Percentiles rank a stretch among this genome's conserved stretches.
phyloP scores from a whole-genome alignment of 495 filamentous ascomycete genomes.

The Tricharina praecox region DNA sequence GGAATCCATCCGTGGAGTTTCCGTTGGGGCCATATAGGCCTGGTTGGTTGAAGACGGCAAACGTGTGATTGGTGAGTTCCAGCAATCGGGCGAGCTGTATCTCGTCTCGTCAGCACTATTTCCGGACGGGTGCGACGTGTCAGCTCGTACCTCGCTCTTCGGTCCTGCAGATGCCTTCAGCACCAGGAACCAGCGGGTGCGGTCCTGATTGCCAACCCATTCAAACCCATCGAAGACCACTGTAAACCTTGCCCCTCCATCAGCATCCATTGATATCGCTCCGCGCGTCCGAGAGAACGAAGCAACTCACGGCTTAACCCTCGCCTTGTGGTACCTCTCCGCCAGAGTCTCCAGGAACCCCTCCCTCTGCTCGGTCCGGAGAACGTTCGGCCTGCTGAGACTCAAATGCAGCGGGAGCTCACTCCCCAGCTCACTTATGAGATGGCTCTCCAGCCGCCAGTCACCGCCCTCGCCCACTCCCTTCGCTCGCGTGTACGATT shows the following conservation, averaged over 20 bases:
- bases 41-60: conserved; percentile 46
- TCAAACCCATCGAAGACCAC: conserved; percentile 39
- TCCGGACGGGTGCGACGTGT: not conserved
- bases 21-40: conserved; percentile 41
- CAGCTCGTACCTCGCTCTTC: conserved; percentile 14
- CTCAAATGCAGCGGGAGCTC: conserved; percentile 81
- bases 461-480: conserved; percentile 4
- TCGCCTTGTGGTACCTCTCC: conserved; percentile 18
- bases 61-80: conserved; percentile 43
- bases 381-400: conserved; percentile 55
- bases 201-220: conserved; percentile 59
- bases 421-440: conserved; percentile 57
- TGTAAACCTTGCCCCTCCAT: conserved; percentile 34
- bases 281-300: conserved; percentile 25
- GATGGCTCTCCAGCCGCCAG: conserved; percentile 41
- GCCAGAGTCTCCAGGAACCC: conserved; percentile 38
- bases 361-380: conserved; percentile 48
- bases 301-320: conserved; percentile 29
- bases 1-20: conserved; percentile 44
- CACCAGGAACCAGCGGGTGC: conserved; percentile 75
- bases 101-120: conserved; percentile 14
- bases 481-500: conserved; percentile 29
- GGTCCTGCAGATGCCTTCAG: conserved; percentile 37
- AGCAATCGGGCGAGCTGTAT: conserved; percentile 49
- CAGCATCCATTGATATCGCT: conserved; percentile 29